Evolutionary conservation across 2,329 filamentous ascomycete genomes (phyloP).

Genomic region (Thermothelomyces thermophilus): DNA sequence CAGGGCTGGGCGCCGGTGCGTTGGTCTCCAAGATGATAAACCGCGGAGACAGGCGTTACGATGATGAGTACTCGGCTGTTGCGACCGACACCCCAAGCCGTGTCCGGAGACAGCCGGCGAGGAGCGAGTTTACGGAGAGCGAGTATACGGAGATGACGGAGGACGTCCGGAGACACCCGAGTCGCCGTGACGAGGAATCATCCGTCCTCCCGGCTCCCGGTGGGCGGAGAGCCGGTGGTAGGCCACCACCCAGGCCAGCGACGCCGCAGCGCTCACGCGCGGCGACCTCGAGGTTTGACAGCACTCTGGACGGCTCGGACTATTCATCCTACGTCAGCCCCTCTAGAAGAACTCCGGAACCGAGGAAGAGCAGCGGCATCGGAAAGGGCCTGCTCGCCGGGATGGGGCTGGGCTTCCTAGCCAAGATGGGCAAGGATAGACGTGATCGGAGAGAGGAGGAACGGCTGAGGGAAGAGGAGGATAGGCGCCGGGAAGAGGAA

Average conservation of each 20-base stretch:
- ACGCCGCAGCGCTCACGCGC: conserved; percentile 45
- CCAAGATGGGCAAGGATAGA: conserved; percentile 56
- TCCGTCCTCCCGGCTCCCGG: conserved; percentile 44
- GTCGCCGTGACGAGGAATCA: conserved; percentile 30
- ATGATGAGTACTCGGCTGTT: conserved; percentile 57
- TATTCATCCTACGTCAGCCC: conserved; percentile 57
- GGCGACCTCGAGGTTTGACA: conserved; percentile 37
- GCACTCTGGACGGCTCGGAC: conserved; percentile 45
- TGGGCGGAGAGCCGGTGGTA: conserved; percentile 36
- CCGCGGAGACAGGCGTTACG: conserved; percentile 40
- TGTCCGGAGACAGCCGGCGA: conserved; percentile 33
- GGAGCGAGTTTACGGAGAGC: conserved; percentile 39
- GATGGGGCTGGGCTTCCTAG: conserved; percentile 62
- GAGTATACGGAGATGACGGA: conserved; percentile 38
- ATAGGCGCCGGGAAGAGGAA: conserved; percentile 43
- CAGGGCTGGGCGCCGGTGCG: conserved; percentile 55
- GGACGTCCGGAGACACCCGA: conserved; percentile 27
- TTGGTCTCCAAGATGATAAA: conserved; percentile 54
- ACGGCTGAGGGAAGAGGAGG: conserved; percentile 29
- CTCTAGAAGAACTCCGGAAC: conserved; percentile 48
- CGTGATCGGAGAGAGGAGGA: conserved; percentile 48
- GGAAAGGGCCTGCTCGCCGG: conserved; percentile 54
- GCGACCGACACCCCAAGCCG: conserved; percentile 54
- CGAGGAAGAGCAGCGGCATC: conserved; percentile 35
- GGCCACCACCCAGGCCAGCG: conserved; percentile 38